Conservation (phyloP, 768 basidiomycete genomes). For the Pleurotus cornucopiae region DNA sequence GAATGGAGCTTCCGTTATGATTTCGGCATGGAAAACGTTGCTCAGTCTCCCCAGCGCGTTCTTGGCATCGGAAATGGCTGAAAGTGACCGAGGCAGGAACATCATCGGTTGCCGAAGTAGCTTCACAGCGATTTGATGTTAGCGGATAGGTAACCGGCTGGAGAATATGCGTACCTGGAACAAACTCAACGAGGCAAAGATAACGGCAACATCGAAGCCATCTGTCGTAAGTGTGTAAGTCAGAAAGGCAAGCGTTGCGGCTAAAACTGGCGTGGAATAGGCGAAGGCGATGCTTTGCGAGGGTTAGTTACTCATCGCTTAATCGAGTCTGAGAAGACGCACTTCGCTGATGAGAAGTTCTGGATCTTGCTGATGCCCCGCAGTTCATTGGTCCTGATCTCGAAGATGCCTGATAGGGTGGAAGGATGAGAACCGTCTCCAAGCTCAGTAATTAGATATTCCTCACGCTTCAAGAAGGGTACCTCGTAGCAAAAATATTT, state of each 20-base stretch:
- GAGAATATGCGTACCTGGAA: conserved; percentile 35
- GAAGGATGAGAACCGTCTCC: neutral
- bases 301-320: neutral
- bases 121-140: conserved; percentile 19
- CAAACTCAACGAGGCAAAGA: conserved; percentile 63
- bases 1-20: conserved; percentile 36
- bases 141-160: neutral
- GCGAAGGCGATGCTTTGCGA: conserved; percentile 33
- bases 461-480: conserved; percentile 60
- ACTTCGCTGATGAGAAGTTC: conserved; percentile 61
- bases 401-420: conserved; percentile 41
- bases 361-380: conserved; percentile 52
- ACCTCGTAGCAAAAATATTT: conserved; percentile 75
- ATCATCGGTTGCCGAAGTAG: conserved; percentile 68
- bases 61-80: conserved; percentile 59
- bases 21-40: conserved; percentile 52
- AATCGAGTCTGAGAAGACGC: conserved; percentile 13
- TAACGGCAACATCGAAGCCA: conserved; percentile 58
- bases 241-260: conserved; percentile 63
- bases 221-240: conserved; percentile 55
- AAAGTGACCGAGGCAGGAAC: conserved; percentile 60
- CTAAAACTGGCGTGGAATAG: conserved; percentile 57
- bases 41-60: conserved; percentile 54
- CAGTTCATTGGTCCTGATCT: conserved; percentile 51
- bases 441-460: neutral